phyloP scores from a whole-genome alignment of 148 eudicot species.

The Vaccinium vitisidaea region DNA sequence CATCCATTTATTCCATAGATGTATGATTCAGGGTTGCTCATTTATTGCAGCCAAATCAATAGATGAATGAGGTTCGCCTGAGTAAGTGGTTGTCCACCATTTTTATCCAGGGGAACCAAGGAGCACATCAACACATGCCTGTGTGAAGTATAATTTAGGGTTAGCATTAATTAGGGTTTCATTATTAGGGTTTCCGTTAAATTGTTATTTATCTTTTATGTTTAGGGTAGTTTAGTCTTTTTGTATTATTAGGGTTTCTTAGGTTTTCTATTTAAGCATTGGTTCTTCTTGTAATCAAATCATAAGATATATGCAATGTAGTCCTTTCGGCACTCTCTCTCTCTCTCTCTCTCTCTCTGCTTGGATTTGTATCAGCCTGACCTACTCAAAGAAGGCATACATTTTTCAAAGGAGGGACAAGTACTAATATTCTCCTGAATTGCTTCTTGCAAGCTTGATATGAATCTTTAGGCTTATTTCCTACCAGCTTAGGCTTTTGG shows the following conservation, averaged over 20 bases:
- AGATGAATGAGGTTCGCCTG: not conserved
- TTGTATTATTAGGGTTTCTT: too few relatives aligned
- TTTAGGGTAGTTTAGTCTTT: too few relatives aligned
- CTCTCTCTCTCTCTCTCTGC: too few relatives aligned
- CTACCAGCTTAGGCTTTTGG: not conserved
- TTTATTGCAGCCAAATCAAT: not conserved
- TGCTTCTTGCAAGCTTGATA: not conserved
- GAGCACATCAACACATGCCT: not conserved
- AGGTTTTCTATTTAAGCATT: too few relatives aligned
- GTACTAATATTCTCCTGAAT: not conserved
- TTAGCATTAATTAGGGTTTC: too few relatives aligned
- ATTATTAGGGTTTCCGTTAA: too few relatives aligned
- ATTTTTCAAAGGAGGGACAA: not conserved
- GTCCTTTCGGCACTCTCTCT: too few relatives aligned
- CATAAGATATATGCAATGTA: too few relatives aligned
- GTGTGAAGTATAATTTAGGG: too few relatives aligned
- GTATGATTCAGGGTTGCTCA: not conserved
- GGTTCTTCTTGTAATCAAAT: too few relatives aligned
- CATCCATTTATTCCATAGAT: not conserved
- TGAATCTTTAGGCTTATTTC: not conserved
- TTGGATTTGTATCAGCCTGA: too few relatives aligned
- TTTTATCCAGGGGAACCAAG: not conserved
- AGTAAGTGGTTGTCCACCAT: not conserved
- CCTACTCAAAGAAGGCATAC: not conserved
- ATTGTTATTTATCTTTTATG: too few relatives aligned